phyloP scores from a whole-genome alignment of 1,284 basidiomycete species.

The Sanghuangporus weigelae region DNA sequence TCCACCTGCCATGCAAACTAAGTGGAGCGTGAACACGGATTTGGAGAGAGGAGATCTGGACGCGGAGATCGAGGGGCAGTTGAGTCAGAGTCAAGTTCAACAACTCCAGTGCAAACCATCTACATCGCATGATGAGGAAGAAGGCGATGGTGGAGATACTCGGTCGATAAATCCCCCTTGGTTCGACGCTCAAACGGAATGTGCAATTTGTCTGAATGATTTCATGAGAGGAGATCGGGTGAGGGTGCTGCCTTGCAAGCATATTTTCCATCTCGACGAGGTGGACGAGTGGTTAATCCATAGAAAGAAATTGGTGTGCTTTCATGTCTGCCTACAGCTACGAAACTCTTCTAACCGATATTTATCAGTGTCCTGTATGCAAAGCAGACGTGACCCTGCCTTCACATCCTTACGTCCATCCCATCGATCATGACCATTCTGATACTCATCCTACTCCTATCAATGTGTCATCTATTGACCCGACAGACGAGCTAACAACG shows the following conservation, averaged over 20 bases:
- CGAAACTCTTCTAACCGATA: neutral
- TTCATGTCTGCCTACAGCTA: neutral
- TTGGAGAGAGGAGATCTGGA: constrained; percentile 33
- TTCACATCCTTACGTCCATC: constrained; percentile 11
- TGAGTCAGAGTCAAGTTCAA: neutral
- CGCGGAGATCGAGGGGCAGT: constrained; percentile 2
- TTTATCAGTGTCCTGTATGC: constrained; percentile 75
- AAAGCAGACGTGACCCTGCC: constrained; percentile 83
- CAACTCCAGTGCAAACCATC: constrained; percentile 31
- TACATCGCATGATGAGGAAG: constrained; percentile 32
- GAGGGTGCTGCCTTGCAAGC: constrained; percentile 84
- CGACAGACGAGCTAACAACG: neutral
- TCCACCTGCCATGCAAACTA: constrained; percentile 30
- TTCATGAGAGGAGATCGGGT: constrained; percentile 84
- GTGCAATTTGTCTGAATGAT: constrained; percentile 84
- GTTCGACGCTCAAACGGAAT: constrained; percentile 75
- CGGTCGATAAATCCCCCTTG: constrained; percentile 47
- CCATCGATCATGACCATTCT: neutral
- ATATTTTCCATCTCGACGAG: constrained; percentile 83
- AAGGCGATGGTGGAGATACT: constrained; percentile 23
- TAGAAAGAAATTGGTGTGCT: constrained; percentile 74
- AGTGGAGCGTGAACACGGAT: constrained; percentile 22
- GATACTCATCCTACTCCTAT: constrained; percentile 10
- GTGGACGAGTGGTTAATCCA: constrained; percentile 88
- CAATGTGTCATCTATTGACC: neutral